Conservation (phyloP, 257 asterid genomes). For the Salvia miltiorrhiza region DNA sequence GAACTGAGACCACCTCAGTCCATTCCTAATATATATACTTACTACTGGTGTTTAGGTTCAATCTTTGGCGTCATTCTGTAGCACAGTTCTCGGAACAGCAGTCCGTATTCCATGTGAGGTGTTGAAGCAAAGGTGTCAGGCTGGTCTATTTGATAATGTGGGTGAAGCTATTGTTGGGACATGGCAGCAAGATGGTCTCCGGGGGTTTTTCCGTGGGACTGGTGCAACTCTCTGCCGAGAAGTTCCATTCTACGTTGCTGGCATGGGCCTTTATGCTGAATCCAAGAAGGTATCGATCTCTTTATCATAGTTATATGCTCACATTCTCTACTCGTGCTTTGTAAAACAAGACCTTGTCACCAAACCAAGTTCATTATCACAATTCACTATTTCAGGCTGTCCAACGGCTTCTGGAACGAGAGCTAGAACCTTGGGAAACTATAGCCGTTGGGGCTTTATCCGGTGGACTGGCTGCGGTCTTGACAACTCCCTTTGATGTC, state of each 20-base stretch:
- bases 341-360: background rate
- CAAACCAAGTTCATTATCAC: background rate
- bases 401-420: constrained; percentile 68
- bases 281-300: constrained; percentile 69
- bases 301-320: background rate
- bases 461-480: constrained; percentile 84
- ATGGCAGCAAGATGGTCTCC: constrained; percentile 82
- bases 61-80: constrained; percentile 78
- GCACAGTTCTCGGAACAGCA: constrained; percentile 91
- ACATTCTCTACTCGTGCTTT: background rate
- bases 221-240: constrained; percentile 94
- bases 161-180: constrained; percentile 84
- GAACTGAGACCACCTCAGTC: constrained; percentile 9
- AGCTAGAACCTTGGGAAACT: constrained; percentile 93
- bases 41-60: constrained; percentile 54
- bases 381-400: constrained; percentile 44
- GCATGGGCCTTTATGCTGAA: constrained; percentile 97
- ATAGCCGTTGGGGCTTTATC: constrained; percentile 89
- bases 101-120: constrained; percentile 94
- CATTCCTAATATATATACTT: constrained; percentile 7
- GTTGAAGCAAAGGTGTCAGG: constrained; percentile 88
- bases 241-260: constrained; percentile 91
- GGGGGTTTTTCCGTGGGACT: constrained; percentile 95
- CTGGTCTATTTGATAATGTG: constrained; percentile 78
- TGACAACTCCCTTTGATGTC: constrained; percentile 94